Base-by-base conservation (phyloP, 176 grass and related monocot genomes). In the Bromus sterilis region DNA sequence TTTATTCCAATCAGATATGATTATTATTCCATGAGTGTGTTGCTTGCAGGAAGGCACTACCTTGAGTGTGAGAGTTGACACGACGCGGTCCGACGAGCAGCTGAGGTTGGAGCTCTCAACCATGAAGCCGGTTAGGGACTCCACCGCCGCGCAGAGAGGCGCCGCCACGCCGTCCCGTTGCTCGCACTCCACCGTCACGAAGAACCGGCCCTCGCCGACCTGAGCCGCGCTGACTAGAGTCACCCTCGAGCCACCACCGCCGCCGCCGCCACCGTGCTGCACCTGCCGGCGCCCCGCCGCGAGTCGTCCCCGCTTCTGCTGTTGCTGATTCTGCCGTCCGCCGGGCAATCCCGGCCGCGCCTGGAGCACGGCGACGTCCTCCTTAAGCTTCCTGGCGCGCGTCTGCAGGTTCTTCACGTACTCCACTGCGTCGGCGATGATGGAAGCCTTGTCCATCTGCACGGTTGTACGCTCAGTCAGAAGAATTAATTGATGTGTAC, bases 401-500 rank as follows among this genome's bases (percentile, higher is more conserved):
- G 78, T 69, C 78, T 94, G 89, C 57, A 94, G 77, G 48, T 87
- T 78, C 73, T 77, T 91, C 29, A 98, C 90, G 66, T 98, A 94
- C 41, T 31, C 65, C 48, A 94, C 85, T 1, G 95, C 95, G 77
- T 98, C 95, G 23, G 86, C 91, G 63, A 98, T 93, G 73, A 98
- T 98, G 2, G 92, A 98, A 4, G 88, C 88, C 88, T 98, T 98
- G 86, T 98, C 95, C 95, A 98, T 94, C 95, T 97, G 74, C 84
- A 59, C 28, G 21, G 3, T 3, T 7, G 20, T 21, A 4, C 2
- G 6, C n/a, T n/a, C 48, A 34, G 32, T 76, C 24, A 37, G 24
- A n/a, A n/a, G n/a, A n/a, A n/a, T n/a, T n/a, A 28, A 39, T 76
- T 3, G 74, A n/a, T n/a, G n/a, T n/a, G n/a, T n/a, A n/a, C n/a